Conservation (phyloP, 257 asterid species). For the Solanum commersonii region DNA sequence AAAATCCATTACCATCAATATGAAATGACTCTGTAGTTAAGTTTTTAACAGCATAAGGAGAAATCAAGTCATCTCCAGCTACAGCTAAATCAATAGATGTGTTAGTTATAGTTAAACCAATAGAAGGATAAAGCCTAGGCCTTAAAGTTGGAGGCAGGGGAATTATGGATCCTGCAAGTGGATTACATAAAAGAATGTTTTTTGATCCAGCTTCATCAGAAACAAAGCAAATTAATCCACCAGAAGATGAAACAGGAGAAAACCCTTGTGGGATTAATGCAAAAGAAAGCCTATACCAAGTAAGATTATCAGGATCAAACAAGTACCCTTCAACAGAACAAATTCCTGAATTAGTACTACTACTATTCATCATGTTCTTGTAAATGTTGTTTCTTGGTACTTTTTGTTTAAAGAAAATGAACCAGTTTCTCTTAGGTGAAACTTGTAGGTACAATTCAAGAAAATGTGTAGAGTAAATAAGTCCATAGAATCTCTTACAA, state of each 20-base stretch:
- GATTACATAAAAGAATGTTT: slow-evolving; percentile 58
- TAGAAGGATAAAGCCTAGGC: slow-evolving; percentile 76
- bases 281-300: slow-evolving; percentile 56
- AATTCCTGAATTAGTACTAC: background rate
- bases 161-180: slow-evolving; percentile 37
- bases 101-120: slow-evolving; percentile 48
- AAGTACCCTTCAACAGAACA: slow-evolving; percentile 41
- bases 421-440: slow-evolving; percentile 54
- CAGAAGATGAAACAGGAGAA: slow-evolving; percentile 63
- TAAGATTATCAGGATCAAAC: slow-evolving; percentile 48
- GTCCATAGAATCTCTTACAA: slow-evolving; percentile 78
- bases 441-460: slow-evolving; percentile 55
- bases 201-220: slow-evolving; percentile 80
- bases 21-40: slow-evolving; percentile 79
- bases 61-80: slow-evolving; percentile 84
- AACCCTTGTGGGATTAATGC: slow-evolving; percentile 65
- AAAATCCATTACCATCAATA: slow-evolving; percentile 72
- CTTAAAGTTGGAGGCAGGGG: slow-evolving; percentile 67
- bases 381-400: slow-evolving; percentile 31
- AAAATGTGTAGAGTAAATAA: slow-evolving; percentile 54
- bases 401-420: slow-evolving; percentile 68
- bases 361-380: slow-evolving; percentile 2
- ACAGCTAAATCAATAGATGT: slow-evolving; percentile 67
- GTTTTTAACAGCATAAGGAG: slow-evolving; percentile 90
- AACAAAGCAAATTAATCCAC: slow-evolving; percentile 70